These are phyloP conservation scores for Fusarium pseudoanthophilum DNA, from an alignment of 2,329 filamentous ascomycete genomes.

Conservation along the genomic window DNA sequence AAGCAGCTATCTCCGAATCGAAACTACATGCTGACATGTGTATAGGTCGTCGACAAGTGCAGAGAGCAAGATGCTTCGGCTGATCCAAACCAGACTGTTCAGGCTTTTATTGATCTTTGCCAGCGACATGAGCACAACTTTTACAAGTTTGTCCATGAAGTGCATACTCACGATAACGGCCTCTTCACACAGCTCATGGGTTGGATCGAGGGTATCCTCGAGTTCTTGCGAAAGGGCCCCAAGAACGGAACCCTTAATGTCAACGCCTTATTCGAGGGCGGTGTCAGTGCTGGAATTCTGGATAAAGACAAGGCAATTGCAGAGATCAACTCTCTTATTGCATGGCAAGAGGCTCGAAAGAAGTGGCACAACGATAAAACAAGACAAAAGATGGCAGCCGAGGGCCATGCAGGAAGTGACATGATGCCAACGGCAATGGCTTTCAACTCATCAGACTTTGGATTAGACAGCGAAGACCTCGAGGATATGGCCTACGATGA, in stretches of 20 bases:
- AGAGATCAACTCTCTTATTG: slow-evolving; percentile 87
- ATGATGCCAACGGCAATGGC: slow-evolving; percentile 64
- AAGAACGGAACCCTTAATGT: slow-evolving; percentile 89
- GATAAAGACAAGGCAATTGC: slow-evolving; percentile 76
- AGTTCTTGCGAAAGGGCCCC: slow-evolving; percentile 90
- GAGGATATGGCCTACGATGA: slow-evolving; percentile 87
- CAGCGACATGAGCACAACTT: slow-evolving; percentile 95
- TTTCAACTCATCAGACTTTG: slow-evolving; percentile 89
- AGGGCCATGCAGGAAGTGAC: slow-evolving; percentile 63
- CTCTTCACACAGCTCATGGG: slow-evolving; percentile 96
- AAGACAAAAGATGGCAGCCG: slow-evolving; percentile 97
- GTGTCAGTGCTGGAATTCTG: slow-evolving; percentile 72
- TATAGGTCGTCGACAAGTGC: slow-evolving; percentile 71
- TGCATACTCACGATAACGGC: slow-evolving; percentile 95
- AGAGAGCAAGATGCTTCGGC: slow-evolving; percentile 84
- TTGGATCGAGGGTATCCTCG: slow-evolving; percentile 95
- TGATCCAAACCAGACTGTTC: slow-evolving; percentile 97
- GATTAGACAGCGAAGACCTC: slow-evolving; percentile 85
- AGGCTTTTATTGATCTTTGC: slow-evolving; percentile 97
- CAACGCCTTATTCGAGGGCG: slow-evolving; percentile 90
- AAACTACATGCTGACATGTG: slow-evolving; percentile 14
- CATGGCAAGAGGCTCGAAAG: slow-evolving; percentile 95
- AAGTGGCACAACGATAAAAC: slow-evolving; percentile 99
- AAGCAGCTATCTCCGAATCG: background rate
- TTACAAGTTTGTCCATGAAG: slow-evolving; percentile 99